phyloP scores from a whole-genome alignment of 2,329 filamentous ascomycete species.

The Fonsecaea erecta region DNA sequence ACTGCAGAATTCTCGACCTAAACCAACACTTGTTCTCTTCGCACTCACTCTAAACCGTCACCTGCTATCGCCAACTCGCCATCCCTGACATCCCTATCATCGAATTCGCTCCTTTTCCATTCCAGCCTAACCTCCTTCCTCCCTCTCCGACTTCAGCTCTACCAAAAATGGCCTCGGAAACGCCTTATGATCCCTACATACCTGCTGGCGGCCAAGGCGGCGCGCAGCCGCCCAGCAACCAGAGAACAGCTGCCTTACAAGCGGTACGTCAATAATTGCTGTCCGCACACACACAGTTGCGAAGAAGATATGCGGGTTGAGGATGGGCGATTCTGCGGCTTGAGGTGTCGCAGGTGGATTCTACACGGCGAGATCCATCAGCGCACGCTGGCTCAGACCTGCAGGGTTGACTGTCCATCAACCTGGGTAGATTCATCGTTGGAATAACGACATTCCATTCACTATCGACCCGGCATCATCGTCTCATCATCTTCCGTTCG shows the following conservation, averaged over 20 bases:
- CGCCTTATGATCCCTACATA: slow-evolving; percentile 88
- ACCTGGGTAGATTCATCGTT: neutral
- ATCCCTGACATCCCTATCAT: neutral
- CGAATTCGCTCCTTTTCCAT: slow-evolving; percentile 16
- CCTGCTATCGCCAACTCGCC: neutral
- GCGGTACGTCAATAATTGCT: slow-evolving; percentile 65
- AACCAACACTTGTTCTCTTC: slow-evolving; percentile 7
- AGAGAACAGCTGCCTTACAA: slow-evolving; percentile 75
- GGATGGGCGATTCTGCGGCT: slow-evolving; percentile 6
- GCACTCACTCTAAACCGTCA: slow-evolving; percentile 4
- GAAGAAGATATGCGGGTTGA: neutral
- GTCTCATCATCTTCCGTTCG: neutral
- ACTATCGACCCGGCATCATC: neutral
- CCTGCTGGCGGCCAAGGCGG: slow-evolving; percentile 63
- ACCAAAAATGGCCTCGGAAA: slow-evolving; percentile 60
- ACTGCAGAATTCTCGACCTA: slow-evolving; percentile 10
- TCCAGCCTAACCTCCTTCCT: neutral
- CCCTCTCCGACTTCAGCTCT: slow-evolving; percentile 18
- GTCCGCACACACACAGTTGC: neutral
- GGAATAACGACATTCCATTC: neutral
- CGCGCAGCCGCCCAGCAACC: slow-evolving; percentile 56
- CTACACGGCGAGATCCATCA: neutral
- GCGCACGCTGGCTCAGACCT: neutral
- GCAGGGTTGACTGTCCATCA: neutral
- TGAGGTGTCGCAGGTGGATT: slow-evolving; percentile 19